A percentile compares a stretch with the other conserved stretches of the same genome.
phyloP scores from a whole-genome alignment of 352 stramenopile genomes.

The Blastocystis sp. region DNA sequence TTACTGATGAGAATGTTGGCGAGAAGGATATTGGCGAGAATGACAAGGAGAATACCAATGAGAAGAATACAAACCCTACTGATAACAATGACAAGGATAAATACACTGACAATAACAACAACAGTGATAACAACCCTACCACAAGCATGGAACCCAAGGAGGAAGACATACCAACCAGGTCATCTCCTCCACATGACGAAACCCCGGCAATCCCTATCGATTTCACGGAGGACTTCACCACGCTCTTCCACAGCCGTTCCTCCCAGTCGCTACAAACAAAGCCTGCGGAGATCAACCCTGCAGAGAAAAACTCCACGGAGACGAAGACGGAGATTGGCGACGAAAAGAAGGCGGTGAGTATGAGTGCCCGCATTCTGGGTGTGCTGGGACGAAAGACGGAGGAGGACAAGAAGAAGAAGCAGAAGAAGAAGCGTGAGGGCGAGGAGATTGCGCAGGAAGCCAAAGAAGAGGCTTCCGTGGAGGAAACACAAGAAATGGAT shows the following conservation, averaged over 20 bases:
- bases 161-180: too few relatives aligned
- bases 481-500: not conserved
- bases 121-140: not conserved
- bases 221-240: slow-evolving; percentile 24
- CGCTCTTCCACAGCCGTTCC: not conserved
- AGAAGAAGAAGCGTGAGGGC: not conserved
- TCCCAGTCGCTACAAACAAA: not conserved
- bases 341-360: slow-evolving; percentile 20
- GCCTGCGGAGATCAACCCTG: too few relatives aligned
- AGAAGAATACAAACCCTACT: not conserved
- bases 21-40: too few relatives aligned
- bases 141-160: too few relatives aligned
- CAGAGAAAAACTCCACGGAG: not conserved
- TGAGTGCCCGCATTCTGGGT: not conserved
- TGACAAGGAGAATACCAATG: not conserved
- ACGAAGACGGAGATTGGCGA: not conserved
- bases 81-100: not conserved
- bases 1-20: too few relatives aligned
- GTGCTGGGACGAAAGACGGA: slow-evolving; percentile 8
- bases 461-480: not conserved
- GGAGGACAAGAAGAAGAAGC: slow-evolving; percentile 8
- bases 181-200: not conserved
- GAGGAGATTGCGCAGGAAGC: not conserved
- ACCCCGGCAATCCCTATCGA: not conserved
- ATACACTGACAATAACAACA: not conserved